A percentile compares a stretch with the other conserved stretches of the same genome.
Evolutionary conservation across 1,284 basidiomycete genomes (phyloP).

Genomic region (Schizophyllum amplum): DNA sequence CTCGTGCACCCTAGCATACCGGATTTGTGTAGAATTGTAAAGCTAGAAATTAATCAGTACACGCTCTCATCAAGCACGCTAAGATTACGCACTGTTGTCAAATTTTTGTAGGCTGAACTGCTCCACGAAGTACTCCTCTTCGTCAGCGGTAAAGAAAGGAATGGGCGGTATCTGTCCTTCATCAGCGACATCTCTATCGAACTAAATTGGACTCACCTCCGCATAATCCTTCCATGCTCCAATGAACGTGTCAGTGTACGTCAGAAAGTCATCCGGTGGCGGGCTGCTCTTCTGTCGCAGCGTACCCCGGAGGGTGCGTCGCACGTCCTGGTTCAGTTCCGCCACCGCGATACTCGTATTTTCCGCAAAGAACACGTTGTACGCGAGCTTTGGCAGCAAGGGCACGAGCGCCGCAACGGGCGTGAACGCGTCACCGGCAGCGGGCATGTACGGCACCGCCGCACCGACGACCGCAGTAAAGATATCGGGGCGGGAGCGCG

Average conservation of each 20-base stretch:
- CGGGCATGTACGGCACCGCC: constrained; percentile 54
- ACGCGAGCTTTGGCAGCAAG: constrained; percentile 43
- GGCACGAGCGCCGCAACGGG: constrained; percentile 38
- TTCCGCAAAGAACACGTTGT: constrained; percentile 53
- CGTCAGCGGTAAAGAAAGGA: constrained; percentile 45
- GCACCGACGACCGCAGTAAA: constrained; percentile 53
- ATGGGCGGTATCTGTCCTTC: constrained; percentile 44
- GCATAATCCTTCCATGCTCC: constrained; percentile 37
- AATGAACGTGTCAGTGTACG: constrained; percentile 38
- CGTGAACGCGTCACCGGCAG: constrained; percentile 22
- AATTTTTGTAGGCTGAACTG: constrained; percentile 52
- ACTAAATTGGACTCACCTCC: constrained; percentile 24
- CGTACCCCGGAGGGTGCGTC: constrained; percentile 45
- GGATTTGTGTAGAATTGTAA: constrained; percentile 48
- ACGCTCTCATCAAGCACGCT: background rate
- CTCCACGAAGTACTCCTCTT: constrained; percentile 62
- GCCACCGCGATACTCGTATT: constrained; percentile 35
- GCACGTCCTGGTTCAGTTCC: constrained; percentile 48
- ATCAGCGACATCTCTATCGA: constrained; percentile 1
- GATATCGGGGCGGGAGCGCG: constrained; percentile 52
- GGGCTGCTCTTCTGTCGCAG: constrained; percentile 42
- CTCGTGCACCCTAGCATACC: constrained; percentile 21
- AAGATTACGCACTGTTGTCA: constrained; percentile 40
- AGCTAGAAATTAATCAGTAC: constrained; percentile 23
- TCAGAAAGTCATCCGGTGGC: constrained; percentile 47